Base-by-base conservation (phyloP, 2,329 filamentous ascomycete species). In the Cladosporium sp. region DNA sequence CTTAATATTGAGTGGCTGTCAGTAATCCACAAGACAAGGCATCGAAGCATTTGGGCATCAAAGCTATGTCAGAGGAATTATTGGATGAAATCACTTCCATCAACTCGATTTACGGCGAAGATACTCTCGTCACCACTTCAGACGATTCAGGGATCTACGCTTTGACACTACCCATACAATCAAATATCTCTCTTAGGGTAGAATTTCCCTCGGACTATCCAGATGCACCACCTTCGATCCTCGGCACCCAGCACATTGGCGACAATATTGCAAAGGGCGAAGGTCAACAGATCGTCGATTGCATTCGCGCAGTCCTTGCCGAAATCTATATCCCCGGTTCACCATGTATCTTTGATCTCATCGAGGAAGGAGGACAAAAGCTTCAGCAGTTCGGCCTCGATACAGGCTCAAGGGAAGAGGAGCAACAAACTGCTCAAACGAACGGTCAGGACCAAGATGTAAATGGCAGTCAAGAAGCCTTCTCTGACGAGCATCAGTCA, bases 291-390 rank as follows among this genome's bases (percentile, higher is more conserved):
- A 83, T 91, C 50, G 79, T 92, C n/a, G 81, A 83, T 2, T 74
- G 89, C 2, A 86, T 94, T 58, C 79, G 85, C 28, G 78, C 85
- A 35, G 85, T 87, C 0, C 74, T 97, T 32, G 78, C 77, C 1
- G 77, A 79, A n/a, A 81, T 89, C 4, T 96, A 87, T 71, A 79
- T 82, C 53, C 82, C 85, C 0, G 91, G 91, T 0, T 81, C 84
- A 53, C 91, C 96, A 20, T 97, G 92, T 67, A 77, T 99, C 3
- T 99, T 92, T 67, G 93, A 97, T 70, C 81, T 95, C n/a, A 81
- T 97, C 36, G 92, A 96, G 64, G 83, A 73, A 55, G 58, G 69
- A 37, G 60, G 54, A 10, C 59, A 65, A 64, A 70, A 64, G 50
- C 67, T 73, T 71, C 62, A 70, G 62, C 63, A 69, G 57, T 62